Base-by-base conservation (phyloP, 1,284 basidiomycete species). In the Phlebopus sp. region DNA sequence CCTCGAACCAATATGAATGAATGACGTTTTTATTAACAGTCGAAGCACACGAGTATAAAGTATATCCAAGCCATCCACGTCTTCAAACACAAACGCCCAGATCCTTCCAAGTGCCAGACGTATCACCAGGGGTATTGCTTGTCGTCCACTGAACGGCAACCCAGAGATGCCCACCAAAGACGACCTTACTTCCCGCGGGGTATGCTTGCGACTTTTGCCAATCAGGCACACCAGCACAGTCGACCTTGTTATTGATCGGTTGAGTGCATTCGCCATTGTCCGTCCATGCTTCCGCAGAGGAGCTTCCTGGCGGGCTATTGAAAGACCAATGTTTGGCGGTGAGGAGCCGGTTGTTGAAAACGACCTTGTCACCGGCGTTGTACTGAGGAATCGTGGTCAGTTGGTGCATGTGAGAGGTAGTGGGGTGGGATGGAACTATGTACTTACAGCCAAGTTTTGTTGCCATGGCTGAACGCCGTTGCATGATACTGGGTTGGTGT, bases 81-180 rank as follows among this genome's bases (percentile, higher is more conserved):
- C 18, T 7, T 19, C 14, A 32, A 14, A 29, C 23, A 18, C 49
- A 50, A 29, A n/a, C 47, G 3, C 47, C 47, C 15, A 34, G 8
- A 23, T 49, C 25, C n/a, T 32, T 49, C 49, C 49, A 50, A 31
- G 47, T 37, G 10, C 49, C 49, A 2, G 49, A 49, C 4, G 35
- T 11, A 5, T 49, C 49, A 6, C 47, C 49, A 18, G 49, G 49
- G 7, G 15, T 6, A 23, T 50, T 49, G 4, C 37, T 49, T 10
- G 8, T 0, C 13, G 47, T 49, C 49, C 49, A 50, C 29, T 49
- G 38, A 11, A 29, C 27, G 11, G 49, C 39, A 13, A 27, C 25
- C 49, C 49, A 50, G 3, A 50, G 37, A 13, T 29, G 30, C 1
- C n/a, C 29, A 8, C 47, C 47, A 1, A 21, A 47, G n/a, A 17